Percentiles rank a stretch among this genome's conserved stretches.
phyloP scores from a whole-genome alignment of 129 eudicot genomes.

The Tanacetum coccineum region DNA sequence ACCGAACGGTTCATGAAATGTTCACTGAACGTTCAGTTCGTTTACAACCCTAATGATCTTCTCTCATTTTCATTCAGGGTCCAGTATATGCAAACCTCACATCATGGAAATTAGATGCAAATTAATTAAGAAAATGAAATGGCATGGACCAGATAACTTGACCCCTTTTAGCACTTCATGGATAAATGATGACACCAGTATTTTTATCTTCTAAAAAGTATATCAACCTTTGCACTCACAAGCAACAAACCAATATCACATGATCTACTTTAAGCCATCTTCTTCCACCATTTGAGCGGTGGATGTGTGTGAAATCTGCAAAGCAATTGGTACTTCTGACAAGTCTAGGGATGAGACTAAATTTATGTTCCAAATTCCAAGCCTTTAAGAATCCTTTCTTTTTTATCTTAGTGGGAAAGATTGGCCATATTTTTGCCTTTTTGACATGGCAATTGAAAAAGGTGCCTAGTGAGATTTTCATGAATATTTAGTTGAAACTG shows the following conservation, averaged over 20 bases:
- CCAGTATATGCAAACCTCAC: background rate
- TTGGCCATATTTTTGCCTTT: no score
- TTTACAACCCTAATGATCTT: no score
- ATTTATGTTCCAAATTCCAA: conserved; percentile 21
- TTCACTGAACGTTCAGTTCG: no score
- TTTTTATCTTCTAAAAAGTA: conserved; percentile 16
- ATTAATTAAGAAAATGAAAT: background rate
- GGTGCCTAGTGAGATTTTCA: conserved; percentile 28
- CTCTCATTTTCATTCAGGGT: conserved; percentile 1
- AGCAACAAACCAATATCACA: conserved; percentile 25
- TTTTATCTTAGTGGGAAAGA: conserved; percentile 29
- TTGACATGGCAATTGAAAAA: conserved; percentile 18
- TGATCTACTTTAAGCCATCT: conserved; percentile 28
- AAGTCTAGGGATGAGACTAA: conserved; percentile 16
- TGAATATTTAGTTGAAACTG: conserved; percentile 31
- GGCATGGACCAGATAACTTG: conserved; percentile 8
- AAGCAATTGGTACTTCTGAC: conserved; percentile 29
- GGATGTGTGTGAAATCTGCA: conserved; percentile 33
- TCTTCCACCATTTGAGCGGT: conserved; percentile 27
- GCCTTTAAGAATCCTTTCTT: conserved; percentile 11
- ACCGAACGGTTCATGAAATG: no score
- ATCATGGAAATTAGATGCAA: background rate
- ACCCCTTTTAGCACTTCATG: conserved; percentile 12
- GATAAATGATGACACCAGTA: conserved; percentile 17
- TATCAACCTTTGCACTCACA: conserved; percentile 23